These are phyloP conservation scores for Backusella liffmaniae DNA, from an alignment of 192 early-diverging fungal species.

Conservation along the genomic window DNA sequence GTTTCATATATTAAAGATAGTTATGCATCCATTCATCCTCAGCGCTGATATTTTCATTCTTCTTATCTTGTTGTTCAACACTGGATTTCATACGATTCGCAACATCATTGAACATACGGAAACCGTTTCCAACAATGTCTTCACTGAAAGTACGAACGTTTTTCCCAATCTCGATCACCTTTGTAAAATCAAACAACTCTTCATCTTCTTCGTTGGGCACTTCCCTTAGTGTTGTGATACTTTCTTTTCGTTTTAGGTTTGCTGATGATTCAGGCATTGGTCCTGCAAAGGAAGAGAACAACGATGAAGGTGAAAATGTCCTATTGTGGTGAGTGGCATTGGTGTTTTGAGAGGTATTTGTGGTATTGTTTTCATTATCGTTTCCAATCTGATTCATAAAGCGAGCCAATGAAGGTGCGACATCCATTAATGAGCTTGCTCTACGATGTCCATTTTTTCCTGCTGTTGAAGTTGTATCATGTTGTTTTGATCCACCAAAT, in stretches of 20 bases:
- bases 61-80: neutral
- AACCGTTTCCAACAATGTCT: constrained; percentile 25
- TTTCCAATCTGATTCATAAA: constrained; percentile 30
- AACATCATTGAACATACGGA: constrained; percentile 30
- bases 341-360: neutral
- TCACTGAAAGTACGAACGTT: constrained; percentile 25
- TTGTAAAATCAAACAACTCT: constrained; percentile 34
- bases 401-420: constrained; percentile 17
- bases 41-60: neutral
- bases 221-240: neutral
- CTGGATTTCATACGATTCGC: constrained; percentile 21
- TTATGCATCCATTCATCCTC: constrained; percentile 5
- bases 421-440: constrained; percentile 26
- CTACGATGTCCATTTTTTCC: neutral
- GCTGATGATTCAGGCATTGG: neutral
- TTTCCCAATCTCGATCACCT: constrained; percentile 34
- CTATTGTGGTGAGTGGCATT: neutral
- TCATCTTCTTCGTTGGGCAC: constrained; percentile 2
- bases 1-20: neutral
- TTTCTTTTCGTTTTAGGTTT: neutral
- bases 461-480: neutral
- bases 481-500: neutral
- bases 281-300: constrained; percentile 30
- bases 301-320: constrained; percentile 21
- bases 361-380: neutral